Evolutionary conservation across 129 eudicot genomes (phyloP), one percentile per base, ranked within the genome.

Genomic region (Arctium minus): DNA sequence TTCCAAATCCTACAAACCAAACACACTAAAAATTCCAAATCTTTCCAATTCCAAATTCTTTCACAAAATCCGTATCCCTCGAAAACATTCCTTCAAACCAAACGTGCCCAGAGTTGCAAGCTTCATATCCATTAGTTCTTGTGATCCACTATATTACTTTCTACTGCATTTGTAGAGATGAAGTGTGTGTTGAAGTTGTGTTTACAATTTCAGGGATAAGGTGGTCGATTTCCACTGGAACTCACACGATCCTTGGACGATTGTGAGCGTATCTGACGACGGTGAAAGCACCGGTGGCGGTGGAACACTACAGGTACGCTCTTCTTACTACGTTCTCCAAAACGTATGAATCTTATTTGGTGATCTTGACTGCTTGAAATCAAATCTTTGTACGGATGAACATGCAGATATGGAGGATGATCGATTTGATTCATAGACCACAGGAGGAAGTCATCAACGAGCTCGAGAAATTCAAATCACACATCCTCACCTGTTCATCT

Each of bases 191-290:
- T 2, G 50, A 42, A 42, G 50, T 42, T 50, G 27, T 78, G n/a
- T 22, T 39, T 13, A 69, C 3, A 8, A 39, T 70, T 80, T 72
- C 81, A 94, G 97, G 91, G 98, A 91, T 77, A 92, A 95, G 87
- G 97, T 95, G 65, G 98, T 95, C 35, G 98, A 95, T 79, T 93
- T 95, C 73, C 95, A 96, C 84, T 96, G 93, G 92, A 96, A 96
- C 83, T 84, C 93, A 44, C 87, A 87, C 69, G 97, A 96, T 89
- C 97, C 99, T 30, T 96, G 99, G 99, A 96, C 98, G 1, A 91
- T 96, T 74, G 98, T 93, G 27, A 96, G 98, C 38, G 97, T 93
- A n/a, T 96, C 99, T 15, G 98, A 96, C 76, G 98, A 96, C 77
- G 90, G 95, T 80, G 99, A 91, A 84, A 89, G 92, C 39, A 88